Percentiles rank a stretch among this genome's conserved stretches.
phyloP scores from a whole-genome alignment of 2,329 filamentous ascomycete genomes.

The Byssothecium circinans region DNA sequence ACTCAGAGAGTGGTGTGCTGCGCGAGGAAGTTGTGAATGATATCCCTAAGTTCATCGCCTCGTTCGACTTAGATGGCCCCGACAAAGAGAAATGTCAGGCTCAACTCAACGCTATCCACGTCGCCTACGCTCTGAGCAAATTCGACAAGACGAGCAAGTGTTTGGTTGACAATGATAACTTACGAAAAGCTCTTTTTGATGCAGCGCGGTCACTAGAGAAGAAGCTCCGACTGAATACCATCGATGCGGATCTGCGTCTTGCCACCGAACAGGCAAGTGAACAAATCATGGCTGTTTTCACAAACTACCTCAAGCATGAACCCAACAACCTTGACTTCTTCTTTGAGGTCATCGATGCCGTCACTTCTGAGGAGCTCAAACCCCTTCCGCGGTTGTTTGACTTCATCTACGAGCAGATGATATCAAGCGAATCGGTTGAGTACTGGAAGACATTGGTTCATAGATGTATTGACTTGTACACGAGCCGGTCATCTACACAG shows the following conservation, averaged over 20 bases:
- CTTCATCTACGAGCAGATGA: constrained; percentile 83
- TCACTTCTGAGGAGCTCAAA: constrained; percentile 82
- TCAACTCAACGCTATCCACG: constrained; percentile 83
- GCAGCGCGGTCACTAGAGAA: constrained; percentile 78
- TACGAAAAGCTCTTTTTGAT: constrained; percentile 61
- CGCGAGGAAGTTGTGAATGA: constrained; percentile 74
- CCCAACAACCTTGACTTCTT: constrained; percentile 79
- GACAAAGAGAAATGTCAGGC: constrained; percentile 72
- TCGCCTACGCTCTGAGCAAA: constrained; percentile 76
- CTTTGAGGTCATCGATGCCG: constrained; percentile 79
- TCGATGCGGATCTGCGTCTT: constrained; percentile 74
- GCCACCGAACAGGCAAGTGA: constrained; percentile 87
- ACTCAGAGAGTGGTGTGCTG: constrained; percentile 73
- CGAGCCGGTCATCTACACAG: constrained; percentile 75
- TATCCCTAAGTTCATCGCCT: constrained; percentile 69
- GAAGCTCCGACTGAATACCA: constrained; percentile 67
- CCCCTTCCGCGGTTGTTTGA: constrained; percentile 72
- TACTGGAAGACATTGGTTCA: constrained; percentile 82
- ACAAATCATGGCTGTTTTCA: constrained; percentile 82
- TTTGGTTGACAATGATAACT: constrained; percentile 59
- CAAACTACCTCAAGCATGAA: constrained; percentile 73
- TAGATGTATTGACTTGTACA: constrained; percentile 85
- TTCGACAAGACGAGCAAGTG: constrained; percentile 67
- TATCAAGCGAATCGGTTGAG: constrained; percentile 80
- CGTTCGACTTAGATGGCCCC: constrained; percentile 64